Conservation (phyloP, 2,329 filamentous ascomycete species). For the Claviceps digitariae region DNA sequence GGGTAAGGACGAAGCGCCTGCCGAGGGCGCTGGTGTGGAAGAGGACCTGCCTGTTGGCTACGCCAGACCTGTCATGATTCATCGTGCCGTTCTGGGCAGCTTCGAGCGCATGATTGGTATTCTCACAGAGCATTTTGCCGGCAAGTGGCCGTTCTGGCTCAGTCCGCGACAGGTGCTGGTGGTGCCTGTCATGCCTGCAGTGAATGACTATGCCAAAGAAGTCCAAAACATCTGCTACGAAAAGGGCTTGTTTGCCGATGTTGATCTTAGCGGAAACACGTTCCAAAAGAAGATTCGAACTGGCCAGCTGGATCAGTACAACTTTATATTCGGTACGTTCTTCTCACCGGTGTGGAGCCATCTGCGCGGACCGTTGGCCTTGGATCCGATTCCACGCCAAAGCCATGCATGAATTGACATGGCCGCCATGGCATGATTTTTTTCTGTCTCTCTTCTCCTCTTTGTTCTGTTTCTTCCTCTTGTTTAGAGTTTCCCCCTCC, state of each 20-base stretch:
- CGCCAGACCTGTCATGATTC: slow-evolving; percentile 73
- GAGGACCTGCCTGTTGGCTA: slow-evolving; percentile 51
- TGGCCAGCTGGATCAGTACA: slow-evolving; percentile 68
- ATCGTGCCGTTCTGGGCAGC: slow-evolving; percentile 65
- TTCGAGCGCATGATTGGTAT: slow-evolving; percentile 58
- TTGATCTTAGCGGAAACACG: slow-evolving; percentile 52
- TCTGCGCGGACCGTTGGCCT: background rate
- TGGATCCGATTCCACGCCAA: background rate
- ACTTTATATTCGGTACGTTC: slow-evolving; percentile 60
- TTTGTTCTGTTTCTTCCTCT: background rate
- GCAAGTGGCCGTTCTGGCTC: slow-evolving; percentile 85
- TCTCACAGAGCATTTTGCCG: slow-evolving; percentile 70
- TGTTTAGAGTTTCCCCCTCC: background rate
- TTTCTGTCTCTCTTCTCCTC: background rate
- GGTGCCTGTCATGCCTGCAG: slow-evolving; percentile 56
- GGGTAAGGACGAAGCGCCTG: slow-evolving; percentile 32
- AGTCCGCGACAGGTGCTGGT: slow-evolving; percentile 62
- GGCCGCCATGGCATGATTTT: background rate
- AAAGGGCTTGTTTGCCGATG: slow-evolving; percentile 53
- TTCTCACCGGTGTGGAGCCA: slow-evolving; percentile 2
- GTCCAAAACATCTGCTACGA: slow-evolving; percentile 55
- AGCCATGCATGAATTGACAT: background rate
- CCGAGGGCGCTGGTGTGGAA: slow-evolving; percentile 30
- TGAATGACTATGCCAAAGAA: slow-evolving; percentile 65
- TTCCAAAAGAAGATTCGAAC: slow-evolving; percentile 83